Conservation (phyloP, 345 rosid species). For the Eucalyptus fibrosa region DNA sequence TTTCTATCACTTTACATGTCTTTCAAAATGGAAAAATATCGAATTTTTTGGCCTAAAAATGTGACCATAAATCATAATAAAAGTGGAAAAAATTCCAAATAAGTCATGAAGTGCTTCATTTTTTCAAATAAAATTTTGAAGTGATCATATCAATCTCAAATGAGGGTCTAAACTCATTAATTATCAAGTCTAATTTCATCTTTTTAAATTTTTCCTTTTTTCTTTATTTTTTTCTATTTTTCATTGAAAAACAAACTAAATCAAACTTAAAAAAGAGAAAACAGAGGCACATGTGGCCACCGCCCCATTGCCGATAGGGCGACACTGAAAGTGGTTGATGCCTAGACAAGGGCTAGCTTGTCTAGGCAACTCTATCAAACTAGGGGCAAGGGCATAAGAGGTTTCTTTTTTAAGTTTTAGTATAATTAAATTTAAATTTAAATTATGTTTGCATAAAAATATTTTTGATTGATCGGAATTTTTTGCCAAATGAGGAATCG, state of each 20-base stretch:
- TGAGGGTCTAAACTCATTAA: fast-evolving
- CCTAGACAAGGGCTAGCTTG: fast-evolving
- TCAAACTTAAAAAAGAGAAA: too few species aligned
- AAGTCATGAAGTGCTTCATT: fast-evolving
- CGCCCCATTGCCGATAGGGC: fast-evolving
- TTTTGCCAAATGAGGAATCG: fast-evolving
- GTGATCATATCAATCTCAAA: fast-evolving
- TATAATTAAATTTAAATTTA: too few species aligned
- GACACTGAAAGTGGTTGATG: too few species aligned
- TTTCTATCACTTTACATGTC: background rate
- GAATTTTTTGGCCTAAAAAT: background rate
- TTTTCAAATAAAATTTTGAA: fast-evolving
- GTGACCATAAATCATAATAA: background rate
- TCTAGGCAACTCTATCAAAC: fast-evolving
- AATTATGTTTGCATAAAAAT: too few species aligned
- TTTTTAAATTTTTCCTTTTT: too few species aligned
- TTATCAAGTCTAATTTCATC: too few species aligned
- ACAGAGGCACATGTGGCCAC: fast-evolving
- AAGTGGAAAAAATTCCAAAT: background rate
- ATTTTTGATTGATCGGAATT: fast-evolving
- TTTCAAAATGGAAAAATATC: background rate
- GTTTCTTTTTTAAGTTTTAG: too few species aligned
- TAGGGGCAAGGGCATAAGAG: fast-evolving
- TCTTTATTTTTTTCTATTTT: too few species aligned
- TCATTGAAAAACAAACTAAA: too few species aligned